A percentile compares a stretch with the other conserved stretches of the same genome.
These are phyloP conservation scores for Castanospermum australe DNA, from an alignment of 306 rosid species.

Conservation along the genomic window DNA sequence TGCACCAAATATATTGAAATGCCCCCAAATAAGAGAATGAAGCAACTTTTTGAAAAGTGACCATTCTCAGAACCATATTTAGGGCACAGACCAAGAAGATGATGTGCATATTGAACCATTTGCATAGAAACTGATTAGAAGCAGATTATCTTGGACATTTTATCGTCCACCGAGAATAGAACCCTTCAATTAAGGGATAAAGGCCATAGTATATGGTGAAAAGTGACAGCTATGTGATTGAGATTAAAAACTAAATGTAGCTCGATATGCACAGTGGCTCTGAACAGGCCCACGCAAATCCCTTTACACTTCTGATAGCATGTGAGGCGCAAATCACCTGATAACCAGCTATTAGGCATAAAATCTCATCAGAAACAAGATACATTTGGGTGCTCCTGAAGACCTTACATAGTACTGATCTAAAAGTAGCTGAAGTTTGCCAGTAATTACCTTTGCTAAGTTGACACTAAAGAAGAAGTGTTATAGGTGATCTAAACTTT, in stretches of 20 bases:
- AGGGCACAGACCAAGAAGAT: not conserved
- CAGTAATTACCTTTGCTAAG: not conserved
- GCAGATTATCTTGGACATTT: not conserved
- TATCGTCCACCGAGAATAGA: not conserved
- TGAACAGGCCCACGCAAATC: no score
- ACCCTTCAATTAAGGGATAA: not conserved
- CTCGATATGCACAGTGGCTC: not conserved
- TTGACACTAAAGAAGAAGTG: not conserved
- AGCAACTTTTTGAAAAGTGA: not conserved
- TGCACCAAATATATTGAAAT: not conserved
- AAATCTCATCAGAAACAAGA: not conserved
- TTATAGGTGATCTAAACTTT: not conserved
- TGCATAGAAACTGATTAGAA: not conserved
- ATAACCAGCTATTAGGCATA: not conserved
- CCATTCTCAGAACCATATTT: not conserved
- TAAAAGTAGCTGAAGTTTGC: no score
- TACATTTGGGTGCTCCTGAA: not conserved
- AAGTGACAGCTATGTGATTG: not conserved
- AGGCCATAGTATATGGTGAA: not conserved
- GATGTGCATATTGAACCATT: not conserved
- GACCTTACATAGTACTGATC: not conserved
- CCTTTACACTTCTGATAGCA: no score
- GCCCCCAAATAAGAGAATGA: not conserved
- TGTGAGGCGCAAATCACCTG: not conserved
- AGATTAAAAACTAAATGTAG: no score